Evolutionary conservation across 1,284 basidiomycete species (phyloP).

Genomic region (Apiotrichum brassicae): DNA sequence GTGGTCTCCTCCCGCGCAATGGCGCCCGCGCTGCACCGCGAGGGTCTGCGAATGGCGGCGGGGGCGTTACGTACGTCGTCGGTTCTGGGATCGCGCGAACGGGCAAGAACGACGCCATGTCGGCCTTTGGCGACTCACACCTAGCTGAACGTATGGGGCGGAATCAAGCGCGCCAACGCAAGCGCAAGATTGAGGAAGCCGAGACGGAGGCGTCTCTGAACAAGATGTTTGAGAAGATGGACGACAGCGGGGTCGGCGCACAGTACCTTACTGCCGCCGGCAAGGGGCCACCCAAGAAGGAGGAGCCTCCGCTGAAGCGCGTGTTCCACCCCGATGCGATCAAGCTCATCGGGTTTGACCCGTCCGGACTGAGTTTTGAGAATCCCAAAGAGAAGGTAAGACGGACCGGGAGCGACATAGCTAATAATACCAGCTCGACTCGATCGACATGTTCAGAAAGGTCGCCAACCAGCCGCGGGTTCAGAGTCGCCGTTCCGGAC

Average conservation of each 20-base stretch:
- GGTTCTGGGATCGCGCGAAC: conserved; percentile 56
- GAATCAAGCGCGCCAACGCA: conserved; percentile 59
- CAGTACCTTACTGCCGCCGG: conserved; percentile 52
- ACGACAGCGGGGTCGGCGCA: conserved; percentile 32
- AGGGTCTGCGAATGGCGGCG: conserved; percentile 35
- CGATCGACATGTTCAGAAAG: conserved; percentile 16
- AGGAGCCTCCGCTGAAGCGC: conserved; percentile 31
- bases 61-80: conserved; percentile 70
- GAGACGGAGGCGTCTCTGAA: conserved; percentile 59
- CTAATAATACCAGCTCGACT: conserved; percentile 10
- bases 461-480: conserved; percentile 5
- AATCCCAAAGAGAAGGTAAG: conserved; percentile 25
- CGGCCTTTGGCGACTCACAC: conserved; percentile 47
- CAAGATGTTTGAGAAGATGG: conserved; percentile 50
- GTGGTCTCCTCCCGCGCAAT: conserved; percentile 33
- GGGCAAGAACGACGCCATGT: conserved; percentile 12
- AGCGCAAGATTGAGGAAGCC: conserved; percentile 55
- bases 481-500: conserved; percentile 1
- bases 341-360: conserved; percentile 44
- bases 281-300: conserved; percentile 23
- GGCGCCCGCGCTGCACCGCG: conserved; percentile 29
- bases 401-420: not conserved
- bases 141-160: conserved; percentile 60
- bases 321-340: conserved; percentile 40
- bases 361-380: conserved; percentile 17